Base-by-base conservation (phyloP, 164 flowering plant species). In the Protea cynaroides region DNA sequence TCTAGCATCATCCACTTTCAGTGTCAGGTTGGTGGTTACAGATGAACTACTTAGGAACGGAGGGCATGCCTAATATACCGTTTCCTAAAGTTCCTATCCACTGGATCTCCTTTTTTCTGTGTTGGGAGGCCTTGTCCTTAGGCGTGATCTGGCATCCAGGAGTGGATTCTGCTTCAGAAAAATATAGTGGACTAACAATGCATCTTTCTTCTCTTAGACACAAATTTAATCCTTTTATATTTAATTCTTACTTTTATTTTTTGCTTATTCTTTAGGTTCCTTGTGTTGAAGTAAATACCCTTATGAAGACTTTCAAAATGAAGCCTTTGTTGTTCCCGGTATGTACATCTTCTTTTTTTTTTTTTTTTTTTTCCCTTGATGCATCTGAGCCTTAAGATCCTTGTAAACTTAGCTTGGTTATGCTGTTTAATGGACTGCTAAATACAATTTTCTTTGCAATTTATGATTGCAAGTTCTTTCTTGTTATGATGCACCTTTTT, bases 281-380 rank as follows among this genome's bases (percentile, higher is more conserved):
- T 50, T 81, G 77, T 63, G 92, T 94, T 74, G 97, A 94, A 82
- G 96, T 85, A 37, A 94, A 94, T 84, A 89, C 95, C 49, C 76
- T 91, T 67, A 94, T 91, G 96, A 89, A 71, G 78, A 84, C 96
- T 62, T 94, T 94, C 84, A 94, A 83, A 80, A 89, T 92, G 94
- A 88, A 82, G 75, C 99, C 97, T 53, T 69, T 88, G 46, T 50
- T 92, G 57, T 91, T 91, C 68, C 96, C 99, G 53, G 99, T 91
- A 88, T 73, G 87, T 69, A 7, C 50, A 21, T 40, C 46, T 56
- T 17, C 51, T 17, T 51, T 25, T 21, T 65, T 36, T 23, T 59
- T 49, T n/a, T 56, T 17, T 56, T 17, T 51, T 25, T 21, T 65
- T 36, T 23, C 56, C 34, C 36, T 21, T 47, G 25, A 0, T 38